Evolutionary conservation across 352 stramenopile genomes (phyloP), one percentile per base, ranked within the genome.

Genomic region (Chrysophaeum taylorii): DNA sequence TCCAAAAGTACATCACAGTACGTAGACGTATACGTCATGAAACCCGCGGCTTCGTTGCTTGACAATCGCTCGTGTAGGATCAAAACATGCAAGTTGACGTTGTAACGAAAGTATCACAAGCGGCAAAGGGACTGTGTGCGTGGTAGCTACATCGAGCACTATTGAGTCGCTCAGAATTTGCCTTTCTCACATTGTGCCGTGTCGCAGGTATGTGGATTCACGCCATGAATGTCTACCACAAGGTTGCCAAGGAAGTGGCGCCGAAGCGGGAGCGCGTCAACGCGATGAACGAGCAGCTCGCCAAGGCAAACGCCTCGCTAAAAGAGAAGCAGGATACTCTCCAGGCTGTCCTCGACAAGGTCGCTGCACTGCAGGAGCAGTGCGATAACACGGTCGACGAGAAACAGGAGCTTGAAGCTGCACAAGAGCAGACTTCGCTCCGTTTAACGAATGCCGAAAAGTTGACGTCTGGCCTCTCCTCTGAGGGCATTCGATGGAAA

Each of bases 1-100:
- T 97, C 16, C 95, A 96, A 70, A 96, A 96, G 76, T 96, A 92
- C 79, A 94, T 87, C 23, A 79, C n/a, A n/a, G n/a, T n/a, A n/a
- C n/a, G n/a, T n/a, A n/a, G n/a, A n/a, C n/a, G n/a, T n/a, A n/a
- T n/a, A n/a, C n/a, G n/a, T n/a, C n/a, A n/a, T n/a, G n/a, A n/a
- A n/a, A n/a, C n/a, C n/a, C n/a, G n/a, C n/a, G n/a, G n/a, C n/a
- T n/a, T n/a, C n/a, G n/a, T n/a, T n/a, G n/a, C n/a, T n/a, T n/a
- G n/a, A n/a, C n/a, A n/a, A n/a, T n/a, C n/a, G n/a, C n/a, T n/a
- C n/a, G n/a, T n/a, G n/a, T n/a, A n/a, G n/a, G n/a, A n/a, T n/a
- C 15, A 50, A 15, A 23, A 15, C 42, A 23, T 50, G 15, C 57
- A 66, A n/a, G 31, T 66, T 18, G 94, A 96, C 54, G 84, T 93